Conservation (phyloP, 331 rosid genomes). For the Quercus phellos region DNA sequence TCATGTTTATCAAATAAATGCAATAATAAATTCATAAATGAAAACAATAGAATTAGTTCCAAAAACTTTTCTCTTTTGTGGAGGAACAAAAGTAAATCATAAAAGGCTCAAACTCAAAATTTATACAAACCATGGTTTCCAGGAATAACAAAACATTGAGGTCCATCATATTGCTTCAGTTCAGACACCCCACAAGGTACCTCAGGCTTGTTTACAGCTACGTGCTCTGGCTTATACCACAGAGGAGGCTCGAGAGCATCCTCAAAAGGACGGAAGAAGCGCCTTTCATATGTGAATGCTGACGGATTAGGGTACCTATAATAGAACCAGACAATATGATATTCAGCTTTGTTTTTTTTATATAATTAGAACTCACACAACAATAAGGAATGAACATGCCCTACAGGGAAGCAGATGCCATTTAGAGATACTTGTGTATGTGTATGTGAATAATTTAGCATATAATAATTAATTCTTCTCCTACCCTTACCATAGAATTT, state of each 20-base stretch:
- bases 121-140: constrained; percentile 87
- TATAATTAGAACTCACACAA: neutral
- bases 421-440: neutral
- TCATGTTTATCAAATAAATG: neutral
- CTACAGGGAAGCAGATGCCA: neutral
- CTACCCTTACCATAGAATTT: neutral
- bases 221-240: constrained; percentile 65
- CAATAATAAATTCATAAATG: constrained; percentile 1
- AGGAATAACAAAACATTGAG: constrained; percentile 92
- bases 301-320: constrained; percentile 93
- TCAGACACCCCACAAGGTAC: constrained; percentile 57
- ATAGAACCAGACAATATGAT: neutral
- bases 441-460: neutral
- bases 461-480: neutral
- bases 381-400: neutral
- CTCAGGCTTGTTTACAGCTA: constrained; percentile 85
- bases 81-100: constrained; percentile 15
- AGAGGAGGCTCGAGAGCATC: constrained; percentile 91
- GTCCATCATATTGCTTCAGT: constrained; percentile 72
- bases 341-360: neutral
- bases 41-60: constrained; percentile 1
- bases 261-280: constrained; percentile 90
- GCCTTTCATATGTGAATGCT: constrained; percentile 79
- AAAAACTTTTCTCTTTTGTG: neutral
- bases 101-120: constrained; percentile 1